A percentile compares a stretch with the other conserved stretches of the same genome.
phyloP scores from a whole-genome alignment of 1,139 yeast species.

The Hansenula lynferdii region DNA sequence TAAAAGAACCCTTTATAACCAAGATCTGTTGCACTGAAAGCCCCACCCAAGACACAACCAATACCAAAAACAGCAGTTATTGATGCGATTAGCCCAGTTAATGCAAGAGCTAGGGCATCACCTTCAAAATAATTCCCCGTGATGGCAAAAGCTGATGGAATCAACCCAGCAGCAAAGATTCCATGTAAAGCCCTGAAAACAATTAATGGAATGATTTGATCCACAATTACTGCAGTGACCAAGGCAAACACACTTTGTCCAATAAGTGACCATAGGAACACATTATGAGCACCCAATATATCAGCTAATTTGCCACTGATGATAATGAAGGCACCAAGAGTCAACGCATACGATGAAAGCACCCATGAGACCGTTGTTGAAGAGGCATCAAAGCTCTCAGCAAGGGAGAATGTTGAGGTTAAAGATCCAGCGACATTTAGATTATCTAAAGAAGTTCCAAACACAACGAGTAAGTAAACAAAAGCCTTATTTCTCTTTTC shows the following conservation, averaged over 20 bases:
- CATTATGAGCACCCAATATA: conserved; percentile 25
- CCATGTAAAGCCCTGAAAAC: conserved; percentile 35
- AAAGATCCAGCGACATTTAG: conserved; percentile 25
- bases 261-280: conserved; percentile 13
- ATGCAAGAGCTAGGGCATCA: neutral
- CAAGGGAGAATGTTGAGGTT: conserved; percentile 22
- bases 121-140: conserved; percentile 16
- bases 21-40: conserved; percentile 24
- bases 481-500: conserved; percentile 6
- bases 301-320: conserved; percentile 27
- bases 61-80: conserved; percentile 25
- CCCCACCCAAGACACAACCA: conserved; percentile 32
- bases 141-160: conserved; percentile 28
- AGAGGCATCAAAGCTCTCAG: conserved; percentile 19
- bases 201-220: conserved; percentile 24
- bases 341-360: conserved; percentile 27
- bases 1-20: conserved; percentile 30
- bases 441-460: conserved; percentile 20
- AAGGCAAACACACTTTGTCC: conserved; percentile 29
- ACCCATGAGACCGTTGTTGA: conserved; percentile 25
- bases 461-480: conserved; percentile 4
- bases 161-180: conserved; percentile 30
- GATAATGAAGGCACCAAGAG: conserved; percentile 28
- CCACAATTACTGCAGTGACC: too few relatives aligned
- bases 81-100: conserved; percentile 21